phyloP scores from a whole-genome alignment of 106 monocot species.

The Cymbidium sinense region DNA sequence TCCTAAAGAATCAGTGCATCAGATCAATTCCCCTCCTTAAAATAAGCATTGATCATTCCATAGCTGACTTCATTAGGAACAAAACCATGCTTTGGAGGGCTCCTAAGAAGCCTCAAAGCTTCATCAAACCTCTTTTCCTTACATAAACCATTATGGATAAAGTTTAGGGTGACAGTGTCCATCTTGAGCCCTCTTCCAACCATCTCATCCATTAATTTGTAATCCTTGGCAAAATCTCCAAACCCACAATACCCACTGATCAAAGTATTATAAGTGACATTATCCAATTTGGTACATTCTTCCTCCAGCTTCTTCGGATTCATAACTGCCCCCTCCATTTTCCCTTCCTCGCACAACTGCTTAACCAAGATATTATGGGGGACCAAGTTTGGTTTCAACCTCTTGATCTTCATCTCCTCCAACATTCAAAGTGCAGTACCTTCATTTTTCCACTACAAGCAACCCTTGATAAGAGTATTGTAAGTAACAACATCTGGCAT shows the following conservation, averaged over 20 bases:
- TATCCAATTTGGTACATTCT: constrained; percentile 50
- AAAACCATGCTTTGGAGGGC: constrained; percentile 61
- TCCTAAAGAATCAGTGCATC: constrained; percentile 51
- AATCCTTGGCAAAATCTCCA: constrained; percentile 33
- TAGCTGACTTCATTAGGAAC: constrained; percentile 85
- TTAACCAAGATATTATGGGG: constrained; percentile 74
- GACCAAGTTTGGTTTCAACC: constrained; percentile 33
- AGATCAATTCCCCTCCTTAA: constrained; percentile 42
- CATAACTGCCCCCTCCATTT: constrained; percentile 58
- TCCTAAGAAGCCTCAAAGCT: constrained; percentile 48
- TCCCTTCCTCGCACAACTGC: constrained; percentile 63
- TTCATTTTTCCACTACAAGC: constrained; percentile 39
- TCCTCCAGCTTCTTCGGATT: constrained; percentile 58
- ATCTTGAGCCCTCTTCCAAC: too few species aligned
- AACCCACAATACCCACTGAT: constrained; percentile 56
- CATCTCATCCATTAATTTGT: constrained; percentile 57
- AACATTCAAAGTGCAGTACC: constrained; percentile 34
- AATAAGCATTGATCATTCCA: constrained; percentile 65
- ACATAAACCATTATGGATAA: constrained; percentile 53
- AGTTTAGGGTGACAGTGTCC: constrained; percentile 86
- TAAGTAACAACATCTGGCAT: constrained; percentile 68
- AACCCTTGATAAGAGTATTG: constrained; percentile 66
- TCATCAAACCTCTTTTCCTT: too few species aligned
- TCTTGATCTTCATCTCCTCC: constrained; percentile 57
- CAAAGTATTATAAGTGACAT: constrained; percentile 82